A percentile compares a stretch with the other conserved stretches of the same genome.
Conservation (phyloP, 495 filamentous ascomycete genomes). For the Evernia prunastri region DNA sequence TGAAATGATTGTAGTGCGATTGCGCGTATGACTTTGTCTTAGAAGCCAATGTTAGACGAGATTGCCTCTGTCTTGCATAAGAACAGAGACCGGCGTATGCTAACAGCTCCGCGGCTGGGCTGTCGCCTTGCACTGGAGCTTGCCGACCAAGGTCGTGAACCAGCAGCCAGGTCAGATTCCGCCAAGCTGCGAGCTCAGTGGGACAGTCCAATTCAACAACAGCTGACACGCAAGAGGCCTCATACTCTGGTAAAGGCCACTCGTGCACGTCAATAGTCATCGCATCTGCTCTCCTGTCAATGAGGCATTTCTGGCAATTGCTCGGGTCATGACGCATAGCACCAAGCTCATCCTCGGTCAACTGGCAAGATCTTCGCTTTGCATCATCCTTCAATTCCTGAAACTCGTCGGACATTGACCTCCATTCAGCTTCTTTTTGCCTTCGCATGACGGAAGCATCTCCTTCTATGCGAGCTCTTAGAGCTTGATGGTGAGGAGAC, state of each 20-base stretch:
- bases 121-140: no score
- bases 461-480: neutral
- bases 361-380: no score
- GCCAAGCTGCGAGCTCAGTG: neutral
- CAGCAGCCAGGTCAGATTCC: constrained; percentile 16
- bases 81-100: neutral
- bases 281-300: neutral
- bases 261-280: neutral
- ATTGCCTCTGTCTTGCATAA: neutral
- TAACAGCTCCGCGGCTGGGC: no score
- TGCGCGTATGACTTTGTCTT: neutral
- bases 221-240: neutral
- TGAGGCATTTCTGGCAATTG: neutral
- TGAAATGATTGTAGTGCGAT: constrained; percentile 10
- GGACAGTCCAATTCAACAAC: constrained; percentile 5
- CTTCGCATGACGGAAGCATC: no score
- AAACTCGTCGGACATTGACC: no score
- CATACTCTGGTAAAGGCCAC: neutral
- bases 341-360: no score
- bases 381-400: no score
- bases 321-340: no score
- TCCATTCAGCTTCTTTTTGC: no score
- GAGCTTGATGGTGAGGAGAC: neutral
- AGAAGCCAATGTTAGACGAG: constrained; percentile 9
- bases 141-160: constrained; percentile 16